Evolutionary conservation across 2,329 filamentous ascomycete genomes (phyloP), one percentile per base, ranked within the genome.

Genomic region (Phyllosticta capitalensis): DNA sequence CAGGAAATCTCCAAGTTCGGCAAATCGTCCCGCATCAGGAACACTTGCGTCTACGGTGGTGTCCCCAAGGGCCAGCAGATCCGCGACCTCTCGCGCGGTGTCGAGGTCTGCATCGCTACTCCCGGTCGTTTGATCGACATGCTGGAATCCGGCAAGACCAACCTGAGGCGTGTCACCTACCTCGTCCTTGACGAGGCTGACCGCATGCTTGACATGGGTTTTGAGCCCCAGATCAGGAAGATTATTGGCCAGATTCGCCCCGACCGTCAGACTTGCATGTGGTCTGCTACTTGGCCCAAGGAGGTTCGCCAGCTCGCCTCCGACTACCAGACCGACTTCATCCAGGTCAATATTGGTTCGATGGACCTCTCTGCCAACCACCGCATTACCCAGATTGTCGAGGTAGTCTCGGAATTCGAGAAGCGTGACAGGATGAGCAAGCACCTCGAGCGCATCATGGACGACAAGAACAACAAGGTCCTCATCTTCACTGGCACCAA

Each of bases 191-290:
- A 99, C 70, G 94, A 99, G 81, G 94, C 94, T 74, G 94, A 99
- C 79, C 92, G 94, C 72, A 99, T 99, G 94, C 83, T 99, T 74
- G 94, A 99, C 79, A 99, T 99, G 94, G 94, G 94, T 85, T 97
- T 99, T 78, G 94, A 99, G 79, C 94, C 94, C 66, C 94, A 97
- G 76, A 97, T 99, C 70, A 90, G 94, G 80, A 97, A 97, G 81
- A 97, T 99, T 66, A 92, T 99, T 67, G 83, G 88, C 64, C 94
- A 99, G 79, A 97, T 97, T 76, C 90, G 94, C 67, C 94, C 94
- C 58, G 94, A 99, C 74, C 88, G 94, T 82, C 94, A 99, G 77
- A 99, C 94, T 64, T 94, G 94, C 81, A 96, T 99, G 91, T 99
- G 92, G 90, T 99, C 94, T 62, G 94, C 94, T 67, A 99, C 94